Conservation (phyloP, 2,329 filamentous ascomycete genomes). For the Penicillium sp. region DNA sequence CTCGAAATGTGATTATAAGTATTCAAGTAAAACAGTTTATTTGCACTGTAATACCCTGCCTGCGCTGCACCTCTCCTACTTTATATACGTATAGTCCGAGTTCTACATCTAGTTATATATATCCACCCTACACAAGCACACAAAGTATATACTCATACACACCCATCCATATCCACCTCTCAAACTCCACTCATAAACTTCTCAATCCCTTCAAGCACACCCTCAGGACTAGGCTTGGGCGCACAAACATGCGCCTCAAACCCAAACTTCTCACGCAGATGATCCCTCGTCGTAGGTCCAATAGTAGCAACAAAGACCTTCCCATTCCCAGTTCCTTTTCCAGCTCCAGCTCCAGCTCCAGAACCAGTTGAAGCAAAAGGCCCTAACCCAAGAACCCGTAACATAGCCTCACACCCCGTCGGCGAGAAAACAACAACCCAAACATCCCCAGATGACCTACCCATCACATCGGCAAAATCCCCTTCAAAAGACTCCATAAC, state of each 20-base stretch:
- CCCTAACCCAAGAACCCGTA: slow-evolving; percentile 53
- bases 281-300: slow-evolving; percentile 84
- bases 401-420: slow-evolving; percentile 61
- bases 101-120: background rate
- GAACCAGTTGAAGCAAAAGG: background rate
- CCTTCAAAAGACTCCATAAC: slow-evolving; percentile 75
- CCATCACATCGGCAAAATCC: slow-evolving; percentile 61
- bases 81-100: background rate
- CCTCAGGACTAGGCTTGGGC: slow-evolving; percentile 76
- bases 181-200: slow-evolving; percentile 41
- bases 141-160: too few relatives aligned
- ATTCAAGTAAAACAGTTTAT: background rate
- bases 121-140: background rate
- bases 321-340: slow-evolving; percentile 10
- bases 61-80: background rate
- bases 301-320: slow-evolving; percentile 73
- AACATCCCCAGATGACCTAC: slow-evolving; percentile 20
- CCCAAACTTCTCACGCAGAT: slow-evolving; percentile 54
- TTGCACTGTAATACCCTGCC: background rate
- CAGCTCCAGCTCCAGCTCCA: too few relatives aligned
- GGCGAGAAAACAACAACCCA: slow-evolving; percentile 58
- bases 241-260: slow-evolving; percentile 63
- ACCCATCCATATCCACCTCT: background rate
- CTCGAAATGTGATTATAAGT: slow-evolving; percentile 10
- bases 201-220: slow-evolving; percentile 68